A percentile compares a stretch with the other conserved stretches of the same genome.
phyloP scores from a whole-genome alignment of 1,139 yeast species.

The Debaryomyces coudertii region DNA sequence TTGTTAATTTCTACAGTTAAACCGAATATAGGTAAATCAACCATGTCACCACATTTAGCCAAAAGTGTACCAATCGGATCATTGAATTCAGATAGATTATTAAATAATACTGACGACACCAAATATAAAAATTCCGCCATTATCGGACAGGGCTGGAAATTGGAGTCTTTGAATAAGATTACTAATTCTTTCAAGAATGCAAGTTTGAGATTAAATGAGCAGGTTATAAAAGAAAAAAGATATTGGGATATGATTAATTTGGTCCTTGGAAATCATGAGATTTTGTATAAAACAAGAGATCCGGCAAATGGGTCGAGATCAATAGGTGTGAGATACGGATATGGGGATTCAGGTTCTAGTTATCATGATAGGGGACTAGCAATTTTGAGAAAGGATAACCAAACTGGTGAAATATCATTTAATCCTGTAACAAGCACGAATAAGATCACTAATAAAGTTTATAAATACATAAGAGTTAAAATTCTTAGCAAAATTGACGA shows the following conservation, averaged over 20 bases:
- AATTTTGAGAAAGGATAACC: constrained; percentile 47
- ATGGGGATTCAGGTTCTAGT: constrained; percentile 85
- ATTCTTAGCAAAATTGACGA: constrained; percentile 56
- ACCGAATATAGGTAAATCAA: constrained; percentile 82
- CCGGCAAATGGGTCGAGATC: constrained; percentile 48
- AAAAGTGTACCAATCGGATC: constrained; percentile 82
- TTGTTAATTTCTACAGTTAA: constrained; percentile 77
- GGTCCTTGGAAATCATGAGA: constrained; percentile 63
- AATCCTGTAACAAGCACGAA: constrained; percentile 30
- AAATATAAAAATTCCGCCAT: constrained; percentile 35
- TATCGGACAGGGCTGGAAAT: constrained; percentile 85
- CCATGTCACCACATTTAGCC: constrained; percentile 86
- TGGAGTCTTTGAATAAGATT: constrained; percentile 65
- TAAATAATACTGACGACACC: constrained; percentile 22
- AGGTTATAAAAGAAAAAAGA: constrained; percentile 61
- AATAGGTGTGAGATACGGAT: constrained; percentile 86
- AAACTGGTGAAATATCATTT: constrained; percentile 40
- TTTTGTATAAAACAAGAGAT: constrained; percentile 68
- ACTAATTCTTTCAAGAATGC: constrained; percentile 55
- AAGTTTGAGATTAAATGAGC: constrained; percentile 52
- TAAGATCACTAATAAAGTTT: constrained; percentile 31
- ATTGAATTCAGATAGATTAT: constrained; percentile 64
- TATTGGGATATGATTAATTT: constrained; percentile 72
- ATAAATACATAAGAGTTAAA: constrained; percentile 54
- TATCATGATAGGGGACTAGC: constrained; percentile 79